These are phyloP conservation scores for Sarcocystis neurona DNA, from an alignment of 169 alveolate species.

Conservation along the genomic window DNA sequence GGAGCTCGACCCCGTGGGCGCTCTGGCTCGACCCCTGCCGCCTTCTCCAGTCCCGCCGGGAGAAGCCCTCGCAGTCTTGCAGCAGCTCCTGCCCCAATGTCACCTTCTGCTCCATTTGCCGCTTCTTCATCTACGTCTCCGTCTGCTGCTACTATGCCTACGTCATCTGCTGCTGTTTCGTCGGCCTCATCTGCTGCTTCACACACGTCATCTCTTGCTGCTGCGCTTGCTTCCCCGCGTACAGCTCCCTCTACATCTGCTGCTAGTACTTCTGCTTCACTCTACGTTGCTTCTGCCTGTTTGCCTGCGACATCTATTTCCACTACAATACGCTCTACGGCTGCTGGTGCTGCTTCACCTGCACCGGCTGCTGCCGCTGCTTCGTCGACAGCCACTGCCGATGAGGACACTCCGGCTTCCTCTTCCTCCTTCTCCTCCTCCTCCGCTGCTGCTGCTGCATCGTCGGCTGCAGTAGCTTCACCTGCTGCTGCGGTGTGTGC, in stretches of 20 bases:
- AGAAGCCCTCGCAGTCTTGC: neutral
- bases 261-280: neutral
- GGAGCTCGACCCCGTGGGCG: conserved; percentile 20
- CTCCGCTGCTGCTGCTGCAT: neutral
- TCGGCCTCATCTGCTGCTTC: neutral
- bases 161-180: neutral
- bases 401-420: neutral
- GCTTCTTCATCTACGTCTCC: neutral
- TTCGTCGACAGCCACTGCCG: neutral
- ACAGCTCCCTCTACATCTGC: neutral
- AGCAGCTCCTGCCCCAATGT: neutral
- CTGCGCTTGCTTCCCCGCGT: neutral
- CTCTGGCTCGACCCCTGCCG: conserved; percentile 31
- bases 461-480: neutral
- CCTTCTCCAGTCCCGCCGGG: neutral
- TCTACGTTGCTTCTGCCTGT: neutral
- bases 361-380: neutral
- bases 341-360: neutral
- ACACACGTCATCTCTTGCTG: neutral
- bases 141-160: neutral
- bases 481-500: neutral
- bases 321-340: neutral
- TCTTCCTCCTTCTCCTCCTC: conserved; percentile 8
- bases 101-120: neutral
- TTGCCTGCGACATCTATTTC: neutral